Base-by-base conservation (phyloP, 345 rosid species). In the Aurinia saxatilis region DNA sequence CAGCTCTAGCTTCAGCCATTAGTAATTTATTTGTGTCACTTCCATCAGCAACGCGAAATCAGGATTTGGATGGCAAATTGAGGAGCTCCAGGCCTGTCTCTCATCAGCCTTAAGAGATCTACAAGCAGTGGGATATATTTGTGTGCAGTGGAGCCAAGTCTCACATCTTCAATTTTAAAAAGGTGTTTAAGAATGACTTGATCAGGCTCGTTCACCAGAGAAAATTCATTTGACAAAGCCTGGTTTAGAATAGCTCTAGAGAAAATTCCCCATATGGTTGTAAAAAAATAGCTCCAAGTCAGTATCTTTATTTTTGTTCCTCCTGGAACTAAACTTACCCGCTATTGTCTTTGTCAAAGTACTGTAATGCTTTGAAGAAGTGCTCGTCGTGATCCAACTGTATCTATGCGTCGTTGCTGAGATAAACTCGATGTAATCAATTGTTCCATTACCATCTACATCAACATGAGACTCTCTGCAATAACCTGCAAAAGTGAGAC, bases 1-100 rank as follows among this genome's bases (percentile, higher is more conserved):
- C 67, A 62, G 90, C 96, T 74, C 98, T 96, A 70, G 90, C 86
- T 79, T 91, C 98, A 55, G 82, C 91, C 88, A 86, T 81, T 19
- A 81, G 57, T 51, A 91, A 65, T 63, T 84, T 91, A 77, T 86
- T 91, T 52, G 82, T 35, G 73, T 86, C 88, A 73, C 88, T 84
- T 62, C 80, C 91, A 49, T 81, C 77, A 18, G 88, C 96, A 63
- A 91, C 71, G 63, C 37, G 74, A 33, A n/a, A 80, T 84, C 71
- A 91, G 77, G 49, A 88, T 80, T 61, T 75, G 77, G 72, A 91
- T 80, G 17, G 95, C 79, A 74, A 81, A 60, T 71, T 87, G 82
- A 70, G 96, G 96, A 73, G 95, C 98, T 66, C 80, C 83, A 1
- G 88, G 95, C 76, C 95, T 81, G 58, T 88, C 95, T 54, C 95